Base-by-base conservation (phyloP, 805 yeast species). In the Starmerella lactis-condensi region DNA sequence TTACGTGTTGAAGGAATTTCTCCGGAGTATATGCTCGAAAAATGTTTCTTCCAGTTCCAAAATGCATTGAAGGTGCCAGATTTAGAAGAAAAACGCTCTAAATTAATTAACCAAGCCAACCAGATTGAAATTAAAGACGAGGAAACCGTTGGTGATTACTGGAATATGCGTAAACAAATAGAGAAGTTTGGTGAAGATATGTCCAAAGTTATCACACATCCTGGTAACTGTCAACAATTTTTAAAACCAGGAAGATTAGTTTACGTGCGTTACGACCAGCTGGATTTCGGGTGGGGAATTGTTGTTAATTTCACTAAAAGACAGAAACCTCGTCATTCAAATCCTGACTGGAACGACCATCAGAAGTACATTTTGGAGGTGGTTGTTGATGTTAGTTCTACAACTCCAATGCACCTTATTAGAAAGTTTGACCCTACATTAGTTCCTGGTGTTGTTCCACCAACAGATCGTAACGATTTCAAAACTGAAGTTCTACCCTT, bases 1-100 rank as follows among this genome's bases (percentile, higher is more conserved):
- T 70, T 89, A 75, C 71, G 98, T 50, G 98, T 89, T 11, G 98
- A 89, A 57, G 98, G 98, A 37, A 79, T 89, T 33, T 82, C 96
- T 1, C 96, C 99, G 0, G 98, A 89, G 52, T 89, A 76, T 41
- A 83, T 89, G 95, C 64, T 89, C 42, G 93, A 82, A 51, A 68
- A 75, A 44, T 85, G 98, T 2, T 89, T 89, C 49, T 89, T 61
- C 58, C 99, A 89, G 54, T 91, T 83, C 52, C 99, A 89, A 53
- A 85, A 78, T 50, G 79, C 85, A 7, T 69, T 85, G 11, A 69
- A 91, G 16, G 92, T 91, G 10, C 99, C 99, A 1, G 59, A 64
- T 12, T 61, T 89, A 60, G 93, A 82, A 46, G 62, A 61, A 35
- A 64, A 76, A 41, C 56, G 77, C 15, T 55, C 57, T n/a, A 68